phyloP scores from a whole-genome alignment of 306 rosid species.

The Arachis stenosperma region DNA sequence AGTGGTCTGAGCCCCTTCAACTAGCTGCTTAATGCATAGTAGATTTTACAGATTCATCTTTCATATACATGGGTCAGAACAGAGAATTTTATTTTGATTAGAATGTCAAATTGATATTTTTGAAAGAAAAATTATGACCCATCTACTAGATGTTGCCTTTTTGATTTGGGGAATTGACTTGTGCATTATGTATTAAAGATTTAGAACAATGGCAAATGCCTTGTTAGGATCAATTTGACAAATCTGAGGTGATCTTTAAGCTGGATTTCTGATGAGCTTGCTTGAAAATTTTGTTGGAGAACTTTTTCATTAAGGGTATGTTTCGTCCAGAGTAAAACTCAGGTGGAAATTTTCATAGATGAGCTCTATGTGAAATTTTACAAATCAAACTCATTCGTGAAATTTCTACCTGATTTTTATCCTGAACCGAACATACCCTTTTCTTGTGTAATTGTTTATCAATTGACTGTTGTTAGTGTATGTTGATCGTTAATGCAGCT shows the following conservation, averaged over 20 bases:
- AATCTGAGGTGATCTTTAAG: slow-evolving; percentile 4
- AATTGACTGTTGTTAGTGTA: slow-evolving; percentile 26
- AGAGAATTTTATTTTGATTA: background rate
- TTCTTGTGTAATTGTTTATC: slow-evolving; percentile 1
- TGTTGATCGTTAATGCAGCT: slow-evolving; percentile 56
- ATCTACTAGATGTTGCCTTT: background rate
- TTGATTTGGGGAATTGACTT: slow-evolving; percentile 2
- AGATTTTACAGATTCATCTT: background rate
- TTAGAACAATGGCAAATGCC: slow-evolving; percentile 5
- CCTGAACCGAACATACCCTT: background rate
- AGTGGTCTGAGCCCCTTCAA: slow-evolving; percentile 3
- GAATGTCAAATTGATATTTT: slow-evolving; percentile 3
- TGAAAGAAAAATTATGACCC: background rate
- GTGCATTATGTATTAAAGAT: background rate
- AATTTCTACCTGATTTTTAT: too few relatives aligned
- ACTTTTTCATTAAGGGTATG: background rate
- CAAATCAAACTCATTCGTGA: too few relatives aligned
- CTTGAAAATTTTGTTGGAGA: slow-evolving; percentile 14
- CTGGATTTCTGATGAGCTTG: slow-evolving; percentile 31
- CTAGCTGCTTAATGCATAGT: background rate
- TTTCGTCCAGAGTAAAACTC: too few relatives aligned
- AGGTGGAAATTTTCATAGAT: too few relatives aligned
- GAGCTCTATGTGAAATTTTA: too few relatives aligned
- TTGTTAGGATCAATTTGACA: slow-evolving; percentile 8
- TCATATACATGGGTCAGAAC: slow-evolving; percentile 6